phyloP scores from a whole-genome alignment of 1,284 basidiomycete species.

The Trichosporon sp. region DNA sequence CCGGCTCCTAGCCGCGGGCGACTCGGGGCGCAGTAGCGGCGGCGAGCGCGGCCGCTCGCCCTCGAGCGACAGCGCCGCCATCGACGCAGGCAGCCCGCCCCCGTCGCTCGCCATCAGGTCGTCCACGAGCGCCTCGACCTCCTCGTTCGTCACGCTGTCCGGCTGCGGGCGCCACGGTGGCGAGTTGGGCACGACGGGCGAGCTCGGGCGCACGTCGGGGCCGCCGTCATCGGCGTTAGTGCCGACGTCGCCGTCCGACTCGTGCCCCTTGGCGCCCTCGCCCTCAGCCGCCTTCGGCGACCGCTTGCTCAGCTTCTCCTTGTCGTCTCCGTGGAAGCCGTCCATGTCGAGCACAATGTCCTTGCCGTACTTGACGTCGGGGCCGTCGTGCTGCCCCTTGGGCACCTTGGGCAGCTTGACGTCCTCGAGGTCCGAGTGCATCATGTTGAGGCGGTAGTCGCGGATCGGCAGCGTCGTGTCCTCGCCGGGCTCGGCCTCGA shows the following conservation, averaged over 20 bases:
- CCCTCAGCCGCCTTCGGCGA: neutral
- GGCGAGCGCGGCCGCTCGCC: neutral
- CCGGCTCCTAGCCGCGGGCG: slow-evolving; percentile 4
- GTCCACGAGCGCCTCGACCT: slow-evolving; percentile 16
- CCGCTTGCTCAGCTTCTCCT: slow-evolving; percentile 10
- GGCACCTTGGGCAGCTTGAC: slow-evolving; percentile 55
- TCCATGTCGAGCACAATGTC: slow-evolving; percentile 56
- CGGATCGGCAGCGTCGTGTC: slow-evolving; percentile 23
- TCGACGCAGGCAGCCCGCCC: slow-evolving; percentile 9
- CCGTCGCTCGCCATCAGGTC: slow-evolving; percentile 18
- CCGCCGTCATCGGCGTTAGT: neutral
- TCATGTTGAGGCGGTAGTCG: slow-evolving; percentile 24
- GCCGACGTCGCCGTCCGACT: neutral
- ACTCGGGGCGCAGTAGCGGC: neutral
- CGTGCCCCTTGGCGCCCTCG: neutral
- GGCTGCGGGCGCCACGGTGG: slow-evolving; percentile 1
- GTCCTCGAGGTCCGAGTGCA: slow-evolving; percentile 51
- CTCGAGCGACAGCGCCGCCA: slow-evolving; percentile 18
- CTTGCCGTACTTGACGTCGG: slow-evolving; percentile 61
- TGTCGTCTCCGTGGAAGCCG: slow-evolving; percentile 48
- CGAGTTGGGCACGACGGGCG: neutral
- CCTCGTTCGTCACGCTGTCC: slow-evolving; percentile 7
- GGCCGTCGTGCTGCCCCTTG: slow-evolving; percentile 56
- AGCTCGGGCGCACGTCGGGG: neutral
- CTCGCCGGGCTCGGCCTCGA: slow-evolving; percentile 32